phyloP scores from a whole-genome alignment of 495 filamentous ascomycete genomes.

The Echria macrotheca region DNA sequence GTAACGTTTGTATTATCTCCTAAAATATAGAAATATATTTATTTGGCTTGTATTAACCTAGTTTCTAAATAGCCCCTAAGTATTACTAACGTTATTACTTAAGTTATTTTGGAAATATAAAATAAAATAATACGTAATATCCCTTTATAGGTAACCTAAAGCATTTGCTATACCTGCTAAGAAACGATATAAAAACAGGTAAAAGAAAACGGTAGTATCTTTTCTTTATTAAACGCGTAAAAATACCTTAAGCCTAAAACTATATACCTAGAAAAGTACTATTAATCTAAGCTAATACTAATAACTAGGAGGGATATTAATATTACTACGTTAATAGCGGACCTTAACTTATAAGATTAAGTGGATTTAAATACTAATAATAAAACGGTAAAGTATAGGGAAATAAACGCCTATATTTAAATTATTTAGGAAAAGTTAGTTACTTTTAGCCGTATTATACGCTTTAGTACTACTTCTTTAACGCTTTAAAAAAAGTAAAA shows the following conservation, averaged over 20 bases:
- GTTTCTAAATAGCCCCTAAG: constrained; percentile 10
- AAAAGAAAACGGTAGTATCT: constrained; percentile 1
- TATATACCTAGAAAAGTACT: constrained; percentile 20
- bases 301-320: not conserved
- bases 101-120: constrained; percentile 56
- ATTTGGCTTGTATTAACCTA: not conserved
- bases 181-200: constrained; percentile 23
- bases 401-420: too few relatives aligned
- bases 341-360: too few relatives aligned
- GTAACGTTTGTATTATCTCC: constrained; percentile 51
- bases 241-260: constrained; percentile 40
- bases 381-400: too few relatives aligned
- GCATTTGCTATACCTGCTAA: constrained; percentile 39
- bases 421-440: too few relatives aligned
- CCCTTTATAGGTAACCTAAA: constrained; percentile 58
- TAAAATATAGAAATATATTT: constrained; percentile 47
- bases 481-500: too few relatives aligned
- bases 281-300: not conserved
- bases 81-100: constrained; percentile 50
- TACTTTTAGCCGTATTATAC: too few relatives aligned
- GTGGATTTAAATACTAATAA: too few relatives aligned
- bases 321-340: constrained; percentile 29
- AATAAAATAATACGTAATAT: constrained; percentile 41
- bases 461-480: too few relatives aligned
- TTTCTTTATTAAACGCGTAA: constrained; percentile 28